Base-by-base conservation (phyloP, 2,329 filamentous ascomycete genomes). In the Curvularia lunata region DNA sequence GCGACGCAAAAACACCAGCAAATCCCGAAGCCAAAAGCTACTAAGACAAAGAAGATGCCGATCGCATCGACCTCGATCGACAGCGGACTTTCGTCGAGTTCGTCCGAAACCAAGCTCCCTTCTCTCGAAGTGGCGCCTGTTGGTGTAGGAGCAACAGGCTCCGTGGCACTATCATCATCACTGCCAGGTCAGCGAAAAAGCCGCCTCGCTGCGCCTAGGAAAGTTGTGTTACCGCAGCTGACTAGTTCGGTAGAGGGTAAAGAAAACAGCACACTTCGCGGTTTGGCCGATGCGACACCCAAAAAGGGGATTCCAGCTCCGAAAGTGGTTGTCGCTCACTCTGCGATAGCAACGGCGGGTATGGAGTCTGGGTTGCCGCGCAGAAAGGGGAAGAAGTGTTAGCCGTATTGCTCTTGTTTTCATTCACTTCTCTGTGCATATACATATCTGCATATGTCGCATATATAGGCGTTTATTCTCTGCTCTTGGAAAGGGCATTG, bases 161-260 rank as follows among this genome's bases (percentile, higher is more conserved):
- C n/a, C n/a, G n/a, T n/a, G n/a, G 10, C 71, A 5, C 25, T 28
- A 6, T 54, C 58, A 2, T 21, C 58, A 12, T 30, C 37, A 10
- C 50, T 58, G 4, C 21, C 58, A 1, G 67, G 68, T 23, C 68
- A 73, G 43, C 66, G 70, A 12, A 76, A 74, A 38, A 71, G 67
- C 45, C 66, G 74, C 8, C 67, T 78, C 6, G 73, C 74, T 1
- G 70, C 74, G 0, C 75, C 75, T 0, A 72, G 64, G 54, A 76
- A 71, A 25, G 70, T 77, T 10, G 72, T 73, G 30, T 55, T 78
- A 2, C 71, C 73, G 1, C 66, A 69, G 6, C 2, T 19, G 16
- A 32, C n/a, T 6, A 5, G 58, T 52, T 1, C 64, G 70, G 21
- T 66, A 64, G n/a, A 71, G 71, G 59, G 67, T 73, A 49, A 75